A percentile compares a stretch with the other conserved stretches of the same genome.
Evolutionary conservation across 805 yeast species (phyloP).

Genomic region (Zygosaccharomyces pseudorouxii): DNA sequence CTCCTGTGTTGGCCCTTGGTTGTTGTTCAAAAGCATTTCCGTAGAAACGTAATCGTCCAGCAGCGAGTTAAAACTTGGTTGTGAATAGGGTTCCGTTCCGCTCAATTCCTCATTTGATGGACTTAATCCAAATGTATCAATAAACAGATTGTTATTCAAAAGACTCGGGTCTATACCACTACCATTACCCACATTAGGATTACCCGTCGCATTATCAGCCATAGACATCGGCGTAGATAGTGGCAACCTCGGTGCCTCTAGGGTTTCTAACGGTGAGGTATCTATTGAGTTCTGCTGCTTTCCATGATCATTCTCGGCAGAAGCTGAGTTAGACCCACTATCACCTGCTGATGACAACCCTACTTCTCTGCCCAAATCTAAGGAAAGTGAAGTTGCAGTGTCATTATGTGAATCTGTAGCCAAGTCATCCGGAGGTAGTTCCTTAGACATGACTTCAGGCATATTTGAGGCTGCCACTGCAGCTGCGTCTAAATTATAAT

Average conservation of each 20-base stretch:
- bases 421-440: neutral
- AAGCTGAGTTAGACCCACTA: neutral
- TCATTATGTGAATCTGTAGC: neutral
- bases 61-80: conserved; percentile 10
- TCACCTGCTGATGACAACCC: neutral
- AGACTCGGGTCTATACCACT: conserved; percentile 18
- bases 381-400: conserved; percentile 3
- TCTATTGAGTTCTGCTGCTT: neutral
- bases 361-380: conserved; percentile 3
- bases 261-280: neutral
- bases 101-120: conserved; percentile 7
- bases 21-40: conserved; percentile 10
- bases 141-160: conserved; percentile 15
- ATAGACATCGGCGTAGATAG: neutral
- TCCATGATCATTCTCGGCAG: neutral
- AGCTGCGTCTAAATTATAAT: neutral
- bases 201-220: neutral
- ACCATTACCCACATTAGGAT: neutral
- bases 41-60: conserved; percentile 17
- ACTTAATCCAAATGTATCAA: conserved; percentile 13
- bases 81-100: conserved; percentile 6
- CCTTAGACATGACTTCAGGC: neutral
- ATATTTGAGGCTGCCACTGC: neutral
- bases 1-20: conserved; percentile 9
- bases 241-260: neutral